These are phyloP conservation scores for Hordeum vulgare DNA, from an alignment of 176 grass and related monocot genomes.

Conservation along the genomic window MorexV3_pseudomolecules_assembly NC_058520.1:557144422-557144921, in stretches of 20 bases:
- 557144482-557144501: neutral
- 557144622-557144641: neutral
- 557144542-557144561: neutral
- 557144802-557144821: slow-evolving; percentile 93
- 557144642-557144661: neutral
- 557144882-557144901: neutral
- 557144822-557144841: slow-evolving; percentile 93
- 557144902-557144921: neutral
- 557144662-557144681: slow-evolving; percentile 21
- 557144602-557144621: slow-evolving; percentile 90
- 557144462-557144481: neutral
- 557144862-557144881: neutral
- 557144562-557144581: slow-evolving; percentile 78
- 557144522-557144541: neutral
- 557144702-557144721: slow-evolving; percentile 84
- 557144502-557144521: neutral
- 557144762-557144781: slow-evolving; percentile 78
- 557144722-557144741: slow-evolving; percentile 81
- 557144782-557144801: slow-evolving; percentile 92
- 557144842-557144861: slow-evolving; percentile 4
- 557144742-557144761: slow-evolving; percentile 86
- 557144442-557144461: neutral
- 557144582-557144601: slow-evolving; percentile 59
- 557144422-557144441: neutral
- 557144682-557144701: slow-evolving; percentile 6